phyloP scores from a whole-genome alignment of 2,329 filamentous ascomycete genomes.

The Hypoxylon sp. region DNA sequence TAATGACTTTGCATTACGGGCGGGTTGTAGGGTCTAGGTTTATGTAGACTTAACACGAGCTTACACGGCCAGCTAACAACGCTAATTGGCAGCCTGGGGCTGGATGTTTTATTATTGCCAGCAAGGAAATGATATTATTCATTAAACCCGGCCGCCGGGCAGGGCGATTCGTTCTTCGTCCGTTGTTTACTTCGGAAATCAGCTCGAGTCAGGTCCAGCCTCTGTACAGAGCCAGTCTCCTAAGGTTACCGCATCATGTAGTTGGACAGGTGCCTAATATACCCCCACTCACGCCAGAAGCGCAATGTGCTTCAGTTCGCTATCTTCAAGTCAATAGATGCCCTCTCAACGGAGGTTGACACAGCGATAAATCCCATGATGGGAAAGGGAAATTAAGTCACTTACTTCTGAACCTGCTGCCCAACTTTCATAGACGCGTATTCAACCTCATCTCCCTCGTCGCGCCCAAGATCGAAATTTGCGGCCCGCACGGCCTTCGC shows the following conservation, averaged over 20 bases:
- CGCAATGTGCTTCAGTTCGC: conserved; percentile 68
- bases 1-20: too few species aligned
- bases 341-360: conserved; percentile 27
- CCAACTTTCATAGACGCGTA: conserved; percentile 72
- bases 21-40: background rate
- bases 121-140: background rate
- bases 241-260: background rate
- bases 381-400: background rate
- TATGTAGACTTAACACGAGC: background rate
- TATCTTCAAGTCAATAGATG: conserved; percentile 46
- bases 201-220: background rate
- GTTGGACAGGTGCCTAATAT: background rate
- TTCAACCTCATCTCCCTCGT: conserved; percentile 66
- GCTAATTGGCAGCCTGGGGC: background rate
- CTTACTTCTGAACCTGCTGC: conserved; percentile 70
- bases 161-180: background rate
- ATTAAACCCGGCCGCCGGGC: background rate
- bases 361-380: background rate
- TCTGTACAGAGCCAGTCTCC: background rate
- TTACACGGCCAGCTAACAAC: background rate
- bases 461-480: conserved; percentile 64
- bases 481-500: conserved; percentile 62
- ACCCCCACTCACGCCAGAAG: conserved; percentile 60
- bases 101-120: background rate
- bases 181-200: background rate